phyloP scores from a whole-genome alignment of 768 basidiomycete genomes.

The Sistotremastrum niveocremeum region DNA sequence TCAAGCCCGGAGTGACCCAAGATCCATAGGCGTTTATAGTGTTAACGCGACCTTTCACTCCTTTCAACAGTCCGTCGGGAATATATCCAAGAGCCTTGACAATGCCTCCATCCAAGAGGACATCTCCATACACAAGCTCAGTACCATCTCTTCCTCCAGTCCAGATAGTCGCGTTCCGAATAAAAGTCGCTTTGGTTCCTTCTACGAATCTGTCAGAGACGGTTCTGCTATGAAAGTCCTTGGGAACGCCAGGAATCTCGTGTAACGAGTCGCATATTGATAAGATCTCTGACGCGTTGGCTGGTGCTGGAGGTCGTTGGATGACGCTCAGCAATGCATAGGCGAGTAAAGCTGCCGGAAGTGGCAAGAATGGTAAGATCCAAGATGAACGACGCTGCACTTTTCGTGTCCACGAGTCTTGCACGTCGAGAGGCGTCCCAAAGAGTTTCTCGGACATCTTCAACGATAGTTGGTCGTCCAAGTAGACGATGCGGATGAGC shows the following conservation, averaged over 20 bases:
- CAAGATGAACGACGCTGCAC: no score
- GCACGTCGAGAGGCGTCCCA: no score
- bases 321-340: no score
- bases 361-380: no score
- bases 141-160: conserved; percentile 48
- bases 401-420: no score
- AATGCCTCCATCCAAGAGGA: conserved; percentile 52
- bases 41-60: conserved; percentile 22
- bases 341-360: no score
- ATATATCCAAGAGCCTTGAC: conserved; percentile 39
- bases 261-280: no score
- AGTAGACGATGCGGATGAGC: no score
- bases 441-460: no score
- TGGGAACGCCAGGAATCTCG: conserved; percentile 27
- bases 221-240: conserved; percentile 32
- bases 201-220: conserved; percentile 41
- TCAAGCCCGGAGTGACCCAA: conserved; percentile 71
- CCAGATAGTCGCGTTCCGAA: conserved; percentile 69
- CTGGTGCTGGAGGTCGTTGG: no score
- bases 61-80: conserved; percentile 12
- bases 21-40: conserved; percentile 50
- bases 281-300: no score
- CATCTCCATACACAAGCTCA: conserved; percentile 42
- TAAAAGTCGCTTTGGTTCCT: conserved; percentile 39
- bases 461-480: no score